Percentiles rank a stretch among this genome's conserved stretches.
These are phyloP conservation scores for Dentipellis fragilis DNA, from an alignment of 768 basidiomycete species.

Conservation along the genomic window DNA sequence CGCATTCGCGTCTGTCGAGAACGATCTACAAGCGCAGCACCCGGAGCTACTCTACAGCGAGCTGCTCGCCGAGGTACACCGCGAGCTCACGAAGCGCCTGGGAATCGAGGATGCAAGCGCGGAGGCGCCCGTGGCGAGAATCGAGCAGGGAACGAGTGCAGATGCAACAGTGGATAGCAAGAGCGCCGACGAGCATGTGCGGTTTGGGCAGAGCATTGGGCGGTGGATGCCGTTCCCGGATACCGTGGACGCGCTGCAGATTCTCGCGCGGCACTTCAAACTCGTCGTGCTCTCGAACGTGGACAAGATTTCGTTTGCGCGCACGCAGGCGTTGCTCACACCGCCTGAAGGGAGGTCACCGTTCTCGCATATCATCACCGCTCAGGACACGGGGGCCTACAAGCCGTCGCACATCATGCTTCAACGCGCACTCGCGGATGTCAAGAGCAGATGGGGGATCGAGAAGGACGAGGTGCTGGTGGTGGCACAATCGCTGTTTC, in stretches of 20 bases:
- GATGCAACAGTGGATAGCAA: not conserved
- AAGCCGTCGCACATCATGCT: not conserved
- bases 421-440: not conserved
- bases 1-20: slow-evolving; percentile 44
- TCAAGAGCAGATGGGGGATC: slow-evolving; percentile 17
- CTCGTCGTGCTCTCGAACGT: slow-evolving; percentile 72
- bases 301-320: slow-evolving; percentile 51
- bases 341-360: not conserved
- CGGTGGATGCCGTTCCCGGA: slow-evolving; percentile 63
- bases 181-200: not conserved
- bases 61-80: slow-evolving; percentile 36
- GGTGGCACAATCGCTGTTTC: slow-evolving; percentile 57
- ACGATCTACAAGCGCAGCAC: slow-evolving; percentile 44
- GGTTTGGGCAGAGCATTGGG: slow-evolving; percentile 20
- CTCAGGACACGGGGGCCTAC: not conserved
- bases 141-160: not conserved
- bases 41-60: slow-evolving; percentile 52
- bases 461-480: slow-evolving; percentile 42
- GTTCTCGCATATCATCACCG: not conserved
- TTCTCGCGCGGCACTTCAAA: slow-evolving; percentile 52
- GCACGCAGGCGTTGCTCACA: slow-evolving; percentile 34
- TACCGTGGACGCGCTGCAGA: slow-evolving; percentile 46
- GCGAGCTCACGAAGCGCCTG: slow-evolving; percentile 24
- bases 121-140: no score
- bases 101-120: not conserved